Conservation (phyloP, 2,329 filamentous ascomycete genomes). For the Beauveria varroae region DNA sequence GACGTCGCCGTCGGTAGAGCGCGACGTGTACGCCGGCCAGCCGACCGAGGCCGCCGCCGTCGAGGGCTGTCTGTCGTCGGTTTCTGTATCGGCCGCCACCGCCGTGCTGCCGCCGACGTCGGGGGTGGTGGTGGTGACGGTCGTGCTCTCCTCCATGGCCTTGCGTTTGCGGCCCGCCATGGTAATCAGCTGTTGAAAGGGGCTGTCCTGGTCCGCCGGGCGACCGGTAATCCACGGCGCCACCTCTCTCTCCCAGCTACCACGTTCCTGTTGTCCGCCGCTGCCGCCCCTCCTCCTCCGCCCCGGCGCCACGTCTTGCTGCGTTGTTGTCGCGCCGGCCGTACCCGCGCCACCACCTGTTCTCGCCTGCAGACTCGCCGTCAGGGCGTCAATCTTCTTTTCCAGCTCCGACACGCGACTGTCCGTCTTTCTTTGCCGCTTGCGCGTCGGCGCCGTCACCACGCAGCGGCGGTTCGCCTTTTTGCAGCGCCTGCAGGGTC, state of each 20-base stretch:
- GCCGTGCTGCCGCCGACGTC: not conserved
- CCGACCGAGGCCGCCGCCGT: slow-evolving; percentile 8
- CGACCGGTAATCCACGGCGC: not conserved
- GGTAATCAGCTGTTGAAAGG: slow-evolving; percentile 8
- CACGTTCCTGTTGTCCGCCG: not conserved
- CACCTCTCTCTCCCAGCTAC: slow-evolving; percentile 3
- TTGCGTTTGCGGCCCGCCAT: slow-evolving; percentile 26
- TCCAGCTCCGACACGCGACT: slow-evolving; percentile 83
- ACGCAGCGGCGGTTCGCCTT: slow-evolving; percentile 74
- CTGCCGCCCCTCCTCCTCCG: not conserved
- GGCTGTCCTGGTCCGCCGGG: slow-evolving; percentile 6
- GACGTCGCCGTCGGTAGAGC: slow-evolving; percentile 35
- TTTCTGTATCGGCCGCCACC: not conserved
- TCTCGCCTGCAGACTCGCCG: slow-evolving; percentile 63
- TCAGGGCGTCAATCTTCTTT: slow-evolving; percentile 85
- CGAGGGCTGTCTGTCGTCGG: slow-evolving; percentile 8
- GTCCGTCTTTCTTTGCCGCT: slow-evolving; percentile 87
- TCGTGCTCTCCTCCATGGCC: slow-evolving; percentile 2
- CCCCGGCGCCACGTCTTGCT: not conserved
- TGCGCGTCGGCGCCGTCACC: slow-evolving; percentile 66
- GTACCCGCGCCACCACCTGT: not conserved
- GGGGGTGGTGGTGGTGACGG: not conserved
- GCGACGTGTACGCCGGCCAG: slow-evolving; percentile 17
- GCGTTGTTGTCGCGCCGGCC: not conserved
- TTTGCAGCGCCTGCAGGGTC: slow-evolving; percentile 63